Percentiles rank a stretch among this genome's conserved stretches.
phyloP scores from a whole-genome alignment of 2,329 filamentous ascomycete genomes.

The Ceratocystis cubensis region DNA sequence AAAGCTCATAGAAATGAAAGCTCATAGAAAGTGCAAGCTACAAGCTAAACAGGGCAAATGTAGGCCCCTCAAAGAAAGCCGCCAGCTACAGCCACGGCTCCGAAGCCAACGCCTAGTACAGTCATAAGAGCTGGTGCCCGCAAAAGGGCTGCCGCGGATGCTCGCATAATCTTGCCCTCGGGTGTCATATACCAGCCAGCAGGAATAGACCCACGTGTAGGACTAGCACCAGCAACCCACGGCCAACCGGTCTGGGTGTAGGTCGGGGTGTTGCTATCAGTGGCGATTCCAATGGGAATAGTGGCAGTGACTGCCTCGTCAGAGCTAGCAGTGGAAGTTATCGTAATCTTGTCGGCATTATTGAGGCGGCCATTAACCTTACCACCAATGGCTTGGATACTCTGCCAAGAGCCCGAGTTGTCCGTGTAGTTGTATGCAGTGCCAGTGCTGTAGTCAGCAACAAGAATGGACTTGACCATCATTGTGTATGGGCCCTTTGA shows the following conservation, averaged over 20 bases:
- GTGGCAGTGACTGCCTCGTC: slow-evolving; percentile 54
- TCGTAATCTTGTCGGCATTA: slow-evolving; percentile 38
- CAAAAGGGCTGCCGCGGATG: slow-evolving; percentile 39
- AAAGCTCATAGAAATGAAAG: too few species aligned
- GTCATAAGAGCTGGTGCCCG: slow-evolving; percentile 24
- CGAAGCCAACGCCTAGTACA: slow-evolving; percentile 22
- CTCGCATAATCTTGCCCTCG: slow-evolving; percentile 66
- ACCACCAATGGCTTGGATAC: slow-evolving; percentile 71
- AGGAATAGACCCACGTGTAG: slow-evolving; percentile 49
- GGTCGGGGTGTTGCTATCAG: slow-evolving; percentile 40
- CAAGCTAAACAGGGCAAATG: too few species aligned
- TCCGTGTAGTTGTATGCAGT: slow-evolving; percentile 72
- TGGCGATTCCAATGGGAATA: slow-evolving; percentile 56
- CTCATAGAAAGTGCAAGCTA: too few species aligned
- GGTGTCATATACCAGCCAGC: slow-evolving; percentile 69
- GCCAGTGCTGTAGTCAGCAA: slow-evolving; percentile 90
- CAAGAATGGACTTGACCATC: slow-evolving; percentile 60
- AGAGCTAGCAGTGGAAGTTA: slow-evolving; percentile 39
- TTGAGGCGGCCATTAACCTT: slow-evolving; percentile 56
- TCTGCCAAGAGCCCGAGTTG: slow-evolving; percentile 63
- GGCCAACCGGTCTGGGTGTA: slow-evolving; percentile 52
- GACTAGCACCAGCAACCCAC: slow-evolving; percentile 48
- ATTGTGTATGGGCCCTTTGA: slow-evolving; percentile 72
- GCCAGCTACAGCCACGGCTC: neutral
- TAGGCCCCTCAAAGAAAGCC: neutral